Percentiles rank a stretch among this genome's conserved stretches.
Conservation (phyloP, 176 grass and related monocot genomes). For the Oryza brachyantha region DNA sequence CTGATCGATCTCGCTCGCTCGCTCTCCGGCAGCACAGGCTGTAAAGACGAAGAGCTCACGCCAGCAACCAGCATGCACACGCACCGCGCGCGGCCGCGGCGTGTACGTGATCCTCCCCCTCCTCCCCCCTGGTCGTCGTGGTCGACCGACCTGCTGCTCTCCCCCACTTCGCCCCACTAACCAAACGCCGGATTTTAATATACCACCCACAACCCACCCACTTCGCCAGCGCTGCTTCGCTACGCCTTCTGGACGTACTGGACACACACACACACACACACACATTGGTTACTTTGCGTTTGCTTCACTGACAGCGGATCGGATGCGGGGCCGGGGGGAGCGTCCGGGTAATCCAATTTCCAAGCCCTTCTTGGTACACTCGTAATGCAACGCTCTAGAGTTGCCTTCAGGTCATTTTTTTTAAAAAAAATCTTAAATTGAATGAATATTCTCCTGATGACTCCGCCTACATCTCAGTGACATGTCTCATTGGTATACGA, state of each 20-base stretch:
- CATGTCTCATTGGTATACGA: not conserved
- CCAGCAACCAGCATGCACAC: too few relatives aligned
- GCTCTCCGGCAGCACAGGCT: not conserved
- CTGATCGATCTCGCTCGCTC: too few relatives aligned
- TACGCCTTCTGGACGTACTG: not conserved
- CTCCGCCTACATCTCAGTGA: not conserved
- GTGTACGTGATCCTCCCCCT: not conserved
- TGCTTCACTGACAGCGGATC: not conserved
- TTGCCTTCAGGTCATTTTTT: not conserved
- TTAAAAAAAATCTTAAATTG: not conserved
- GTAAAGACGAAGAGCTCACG: constrained; percentile 20
- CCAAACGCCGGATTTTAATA: constrained; percentile 14
- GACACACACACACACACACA: too few relatives aligned
- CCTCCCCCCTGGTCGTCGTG: not conserved
- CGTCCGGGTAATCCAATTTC: not conserved
- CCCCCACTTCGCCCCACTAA: constrained; percentile 35
- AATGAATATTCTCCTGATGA: not conserved
- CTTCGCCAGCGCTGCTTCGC: constrained; percentile 4
- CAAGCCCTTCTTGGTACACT: not conserved
- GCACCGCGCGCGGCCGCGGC: not conserved
- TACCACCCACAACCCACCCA: constrained; percentile 39
- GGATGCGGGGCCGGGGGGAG: not conserved
- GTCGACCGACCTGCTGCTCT: not conserved
- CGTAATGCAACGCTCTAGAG: not conserved
- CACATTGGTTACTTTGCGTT: too few relatives aligned